Base-by-base conservation (phyloP, 495 filamentous ascomycete genomes). In the Aspergillus kassunensis region DNA sequence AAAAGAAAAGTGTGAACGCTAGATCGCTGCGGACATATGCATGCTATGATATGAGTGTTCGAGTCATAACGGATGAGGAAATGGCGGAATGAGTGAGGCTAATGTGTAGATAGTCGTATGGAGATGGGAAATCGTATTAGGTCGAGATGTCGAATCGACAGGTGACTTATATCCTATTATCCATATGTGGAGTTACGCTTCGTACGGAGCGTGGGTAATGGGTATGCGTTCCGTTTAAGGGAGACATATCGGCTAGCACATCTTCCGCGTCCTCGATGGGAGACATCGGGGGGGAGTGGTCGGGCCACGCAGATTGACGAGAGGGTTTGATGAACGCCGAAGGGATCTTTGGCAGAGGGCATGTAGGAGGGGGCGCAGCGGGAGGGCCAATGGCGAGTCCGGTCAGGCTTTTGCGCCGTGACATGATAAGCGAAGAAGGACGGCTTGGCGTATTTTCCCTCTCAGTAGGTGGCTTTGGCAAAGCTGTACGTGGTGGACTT, bases 321-420 rank as follows among this genome's bases (percentile, higher is more conserved):
- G 50, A 30, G 11, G 50, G 30, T 23, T 52, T 44, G 2, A 57
- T 53, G 6, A 60, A 49, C 11, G 59, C 49, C 0, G 65, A 62
- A 9, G 84, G 84, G 10, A 87, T 71, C 5, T 83, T 80, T 6
- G 84, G 84, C 4, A 87, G 71, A 0, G 84, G 82, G 44, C 76
- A 78, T 16, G 75, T 82, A 10, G 84, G 84, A 13, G 84, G 84
- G 11, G 84, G 84, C 12, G 75, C 79, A 11, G 73, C 75, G 0
- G 84, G 84, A 36, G 83, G 84, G 1, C 81, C 82, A 10, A 80
- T 70, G 1, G 66, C 67, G 25, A 86, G 64, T 6, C 79, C 77
- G 4, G 80, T 79, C 72, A 85, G 73, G 58, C 81, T 85, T 53
- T 77, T 78, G 27, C 80, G 73, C 23, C 63, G 66, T 9, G 56